Evolutionary conservation across 345 rosid species (phyloP), one percentile per base, ranked within the genome.

Genomic region (Aquilaria sinensis): DNA sequence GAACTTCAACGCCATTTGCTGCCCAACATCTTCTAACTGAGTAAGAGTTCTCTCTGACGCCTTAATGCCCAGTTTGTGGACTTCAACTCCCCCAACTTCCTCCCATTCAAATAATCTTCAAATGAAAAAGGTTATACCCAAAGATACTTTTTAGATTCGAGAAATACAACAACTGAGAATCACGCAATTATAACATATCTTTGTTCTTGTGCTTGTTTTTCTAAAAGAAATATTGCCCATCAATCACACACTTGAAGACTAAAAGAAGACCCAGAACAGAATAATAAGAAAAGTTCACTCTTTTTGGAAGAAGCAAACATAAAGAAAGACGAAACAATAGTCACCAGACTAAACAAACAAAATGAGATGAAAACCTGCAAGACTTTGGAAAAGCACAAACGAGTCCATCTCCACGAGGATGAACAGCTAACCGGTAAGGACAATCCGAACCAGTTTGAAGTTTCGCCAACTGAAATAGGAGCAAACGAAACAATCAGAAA

Each of bases 391-490:
- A 53, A 37, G 91, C 97, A 61, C 86, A 90, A n/a, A 94, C 55
- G 31, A 88, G 64, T 51, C 97, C 97, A 60, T 74, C 90, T 64
- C 85, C 91, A 6, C 75, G 78, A 29, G 96, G 91, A 67, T 87
- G 96, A 74, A 91, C 86, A 54, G 80, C 81, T 88, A 88, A 83
- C 59, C 96, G 80, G 51, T 94, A 94, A 66, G 99, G 99, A 66
- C 85, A 74, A 67, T 83, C 90, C 54, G 91, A 74, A 33, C 75
- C 96, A 65, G 79, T 66, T 50, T 49, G 66, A 56, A 68, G 73
- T 85, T 67, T 82, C 63, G 71, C 80, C 45, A 82, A 73, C 97
- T 90, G 23, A 12, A 54, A 51, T 43, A 6, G 9, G 12, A 47
- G 52, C 34, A 23, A 10, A 60, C 47, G 58, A 47, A 33, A 58